These are phyloP conservation scores for Aulographum hederae DNA, from an alignment of 2,329 filamentous ascomycete species.

Conservation along the genomic window DNA sequence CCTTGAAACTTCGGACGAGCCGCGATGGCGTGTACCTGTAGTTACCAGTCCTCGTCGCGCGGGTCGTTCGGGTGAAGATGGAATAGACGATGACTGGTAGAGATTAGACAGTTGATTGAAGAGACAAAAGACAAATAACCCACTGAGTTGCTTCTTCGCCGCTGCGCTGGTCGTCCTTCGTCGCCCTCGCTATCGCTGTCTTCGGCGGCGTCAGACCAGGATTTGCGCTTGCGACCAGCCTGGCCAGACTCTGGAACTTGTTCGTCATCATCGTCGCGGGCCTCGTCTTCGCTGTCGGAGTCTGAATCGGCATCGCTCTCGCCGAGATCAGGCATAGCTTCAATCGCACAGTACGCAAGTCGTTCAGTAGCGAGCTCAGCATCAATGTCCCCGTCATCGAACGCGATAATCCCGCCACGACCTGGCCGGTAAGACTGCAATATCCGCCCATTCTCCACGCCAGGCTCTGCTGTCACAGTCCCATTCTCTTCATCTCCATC, in stretches of 20 bases:
- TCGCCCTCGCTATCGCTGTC: slow-evolving; percentile 40
- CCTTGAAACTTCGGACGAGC: slow-evolving; percentile 9
- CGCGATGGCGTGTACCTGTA: no score
- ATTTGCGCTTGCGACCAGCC: slow-evolving; percentile 18
- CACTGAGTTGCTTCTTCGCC: slow-evolving; percentile 78
- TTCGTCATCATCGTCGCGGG: slow-evolving; percentile 14
- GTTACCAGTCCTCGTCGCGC: no score
- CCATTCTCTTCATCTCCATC: slow-evolving; percentile 23
- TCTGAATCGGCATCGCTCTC: slow-evolving; percentile 46
- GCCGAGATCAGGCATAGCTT: slow-evolving; percentile 80
- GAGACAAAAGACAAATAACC: no score
- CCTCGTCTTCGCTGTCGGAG: slow-evolving; percentile 39
- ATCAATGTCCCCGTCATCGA: slow-evolving; percentile 90
- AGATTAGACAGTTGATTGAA: not conserved
- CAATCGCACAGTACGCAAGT: slow-evolving; percentile 67
- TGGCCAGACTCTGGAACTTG: slow-evolving; percentile 16
- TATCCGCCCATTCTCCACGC: slow-evolving; percentile 58
- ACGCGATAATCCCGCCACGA: slow-evolving; percentile 77
- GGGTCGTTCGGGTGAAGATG: slow-evolving; percentile 49
- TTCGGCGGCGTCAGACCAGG: slow-evolving; percentile 40
- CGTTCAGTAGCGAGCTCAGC: slow-evolving; percentile 58
- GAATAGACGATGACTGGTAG: slow-evolving; percentile 44
- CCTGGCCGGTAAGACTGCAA: slow-evolving; percentile 55
- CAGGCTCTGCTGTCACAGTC: slow-evolving; percentile 22
- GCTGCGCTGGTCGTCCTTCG: slow-evolving; percentile 62